These are phyloP conservation scores for Scutellaria minor DNA, from an alignment of 257 asterid genomes.

Conservation along the genomic window DNA sequence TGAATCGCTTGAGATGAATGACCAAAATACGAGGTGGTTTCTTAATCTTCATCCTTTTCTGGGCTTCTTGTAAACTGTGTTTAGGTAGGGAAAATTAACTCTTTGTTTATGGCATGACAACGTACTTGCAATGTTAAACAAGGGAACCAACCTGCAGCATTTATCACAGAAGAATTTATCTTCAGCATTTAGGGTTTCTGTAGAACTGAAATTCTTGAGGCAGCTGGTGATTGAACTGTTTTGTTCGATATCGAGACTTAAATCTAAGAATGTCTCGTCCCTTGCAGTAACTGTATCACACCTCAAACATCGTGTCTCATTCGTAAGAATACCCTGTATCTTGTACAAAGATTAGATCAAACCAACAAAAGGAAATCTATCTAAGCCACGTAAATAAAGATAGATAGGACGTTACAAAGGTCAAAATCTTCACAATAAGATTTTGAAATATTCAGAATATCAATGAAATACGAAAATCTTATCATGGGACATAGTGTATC, in stretches of 20 bases:
- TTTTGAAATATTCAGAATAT: background rate
- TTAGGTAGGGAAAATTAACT: constrained; percentile 21
- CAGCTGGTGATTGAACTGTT: constrained; percentile 97
- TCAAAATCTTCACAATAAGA: constrained; percentile 1
- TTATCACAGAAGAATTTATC: constrained; percentile 59
- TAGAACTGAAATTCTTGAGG: constrained; percentile 92
- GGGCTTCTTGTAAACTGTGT: constrained; percentile 84
- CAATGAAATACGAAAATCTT: background rate
- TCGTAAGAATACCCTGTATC: constrained; percentile 83
- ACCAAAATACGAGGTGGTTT: constrained; percentile 74
- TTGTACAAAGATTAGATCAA: constrained; percentile 33
- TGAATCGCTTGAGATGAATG: constrained; percentile 84
- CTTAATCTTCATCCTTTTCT: constrained; percentile 84
- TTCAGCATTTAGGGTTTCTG: constrained; percentile 70
- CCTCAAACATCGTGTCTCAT: constrained; percentile 83
- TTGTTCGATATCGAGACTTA: constrained; percentile 93
- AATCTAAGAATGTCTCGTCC: constrained; percentile 87
- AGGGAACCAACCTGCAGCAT: constrained; percentile 51
- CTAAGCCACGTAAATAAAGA: background rate
- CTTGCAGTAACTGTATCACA: constrained; percentile 97
- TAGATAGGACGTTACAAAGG: background rate
- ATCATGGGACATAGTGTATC: background rate
- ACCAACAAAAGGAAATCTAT: constrained; percentile 14
- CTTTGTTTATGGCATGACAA: background rate
- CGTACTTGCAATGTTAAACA: background rate